A percentile compares a stretch with the other conserved stretches of the same genome.
Evolutionary conservation across 306 rosid genomes (phyloP).

Genomic region (Sphenostylis stenocarpa): DNA sequence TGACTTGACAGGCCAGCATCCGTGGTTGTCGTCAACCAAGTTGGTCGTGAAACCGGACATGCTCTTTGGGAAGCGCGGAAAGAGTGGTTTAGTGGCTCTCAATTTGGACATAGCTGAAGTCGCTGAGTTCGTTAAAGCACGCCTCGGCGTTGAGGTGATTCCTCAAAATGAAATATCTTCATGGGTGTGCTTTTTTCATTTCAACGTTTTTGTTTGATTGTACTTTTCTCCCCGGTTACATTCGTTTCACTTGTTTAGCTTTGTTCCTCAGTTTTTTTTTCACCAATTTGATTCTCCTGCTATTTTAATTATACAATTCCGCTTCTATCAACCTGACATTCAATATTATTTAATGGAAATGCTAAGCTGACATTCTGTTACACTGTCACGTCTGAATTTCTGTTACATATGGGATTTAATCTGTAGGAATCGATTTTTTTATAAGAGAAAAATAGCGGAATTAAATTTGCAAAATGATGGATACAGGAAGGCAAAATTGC

Average conservation of each 20-base stretch:
- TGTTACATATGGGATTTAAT: background rate
- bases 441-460: background rate
- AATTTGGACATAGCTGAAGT: constrained; percentile 76
- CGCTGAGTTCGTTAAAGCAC: constrained; percentile 67
- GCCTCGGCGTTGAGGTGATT: constrained; percentile 70
- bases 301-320: no score
- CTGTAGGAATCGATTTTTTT: background rate
- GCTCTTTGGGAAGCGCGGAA: constrained; percentile 89
- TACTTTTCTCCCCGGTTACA: background rate
- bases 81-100: constrained; percentile 82
- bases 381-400: background rate
- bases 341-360: no score
- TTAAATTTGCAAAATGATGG: background rate
- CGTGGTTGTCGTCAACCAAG: constrained; percentile 73
- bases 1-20: constrained; percentile 60
- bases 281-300: no score
- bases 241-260: background rate
- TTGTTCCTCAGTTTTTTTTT: background rate
- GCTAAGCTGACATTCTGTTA: background rate
- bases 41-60: constrained; percentile 85
- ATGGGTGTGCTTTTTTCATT: background rate
- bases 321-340: no score
- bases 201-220: background rate
- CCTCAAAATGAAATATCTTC: background rate
- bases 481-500: background rate